Percentiles rank a stretch among this genome's conserved stretches.
phyloP scores from a whole-genome alignment of 345 rosid species.

The Ceriops decandra region DNA sequence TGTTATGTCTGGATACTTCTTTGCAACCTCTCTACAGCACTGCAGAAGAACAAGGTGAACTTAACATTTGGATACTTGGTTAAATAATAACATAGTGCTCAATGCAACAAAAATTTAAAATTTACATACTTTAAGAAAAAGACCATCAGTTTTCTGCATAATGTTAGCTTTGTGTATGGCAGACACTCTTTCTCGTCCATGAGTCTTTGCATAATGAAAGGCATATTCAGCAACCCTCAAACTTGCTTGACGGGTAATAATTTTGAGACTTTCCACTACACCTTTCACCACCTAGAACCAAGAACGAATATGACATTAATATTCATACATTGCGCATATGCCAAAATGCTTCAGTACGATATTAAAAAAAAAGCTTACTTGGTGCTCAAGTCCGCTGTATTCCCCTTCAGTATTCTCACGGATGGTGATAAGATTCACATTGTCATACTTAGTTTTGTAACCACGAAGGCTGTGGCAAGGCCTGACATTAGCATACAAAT shows the following conservation, averaged over 20 bases:
- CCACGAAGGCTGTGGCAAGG: constrained; percentile 99
- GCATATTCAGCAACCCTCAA: constrained; percentile 99
- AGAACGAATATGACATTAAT: not conserved
- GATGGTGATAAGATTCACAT: constrained; percentile 87
- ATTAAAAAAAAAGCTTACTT: constrained; percentile 45
- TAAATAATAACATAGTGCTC: not conserved
- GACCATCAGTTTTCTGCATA: constrained; percentile 99
- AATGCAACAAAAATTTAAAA: not conserved
- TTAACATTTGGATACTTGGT: not conserved
- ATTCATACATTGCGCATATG: not conserved
- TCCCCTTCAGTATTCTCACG: constrained; percentile 99
- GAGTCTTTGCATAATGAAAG: constrained; percentile 89
- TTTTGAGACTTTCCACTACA: constrained; percentile 96
- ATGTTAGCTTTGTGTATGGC: constrained; percentile 97
- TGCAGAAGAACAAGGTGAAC: constrained; percentile 28
- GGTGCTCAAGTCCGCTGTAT: constrained; percentile 99
- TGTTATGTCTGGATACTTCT: constrained; percentile 87
- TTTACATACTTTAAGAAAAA: constrained; percentile 72
- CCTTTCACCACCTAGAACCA: constrained; percentile 88
- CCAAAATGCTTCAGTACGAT: not conserved
- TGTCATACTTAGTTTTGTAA: constrained; percentile 86
- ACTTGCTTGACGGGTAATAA: constrained; percentile 95
- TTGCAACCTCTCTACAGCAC: constrained; percentile 99
- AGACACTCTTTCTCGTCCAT: constrained; percentile 95
- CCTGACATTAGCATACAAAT: constrained; percentile 92